Evolutionary conservation across 2,329 filamentous ascomycete species (phyloP).

Genomic region (Fusarium sp.): DNA sequence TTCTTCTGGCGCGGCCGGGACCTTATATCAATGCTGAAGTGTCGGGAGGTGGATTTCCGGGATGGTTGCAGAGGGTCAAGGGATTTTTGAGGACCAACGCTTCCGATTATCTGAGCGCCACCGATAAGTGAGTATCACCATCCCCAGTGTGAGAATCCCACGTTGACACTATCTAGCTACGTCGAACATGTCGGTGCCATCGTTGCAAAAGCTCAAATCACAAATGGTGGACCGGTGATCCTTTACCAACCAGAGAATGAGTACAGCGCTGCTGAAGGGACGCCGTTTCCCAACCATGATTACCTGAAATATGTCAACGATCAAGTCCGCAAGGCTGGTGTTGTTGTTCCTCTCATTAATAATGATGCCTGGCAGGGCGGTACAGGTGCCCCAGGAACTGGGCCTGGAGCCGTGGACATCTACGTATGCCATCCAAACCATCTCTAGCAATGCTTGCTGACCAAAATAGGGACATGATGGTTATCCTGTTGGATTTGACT

Average conservation of each 20-base stretch:
- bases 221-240: slow-evolving; percentile 84
- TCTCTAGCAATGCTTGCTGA: fast-evolving
- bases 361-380: slow-evolving; percentile 76
- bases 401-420: slow-evolving; percentile 67
- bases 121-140: slow-evolving; percentile 66
- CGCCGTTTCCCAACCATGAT: slow-evolving; percentile 71
- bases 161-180: slow-evolving; percentile 51
- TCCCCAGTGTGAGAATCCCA: fast-evolving
- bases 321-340: slow-evolving; percentile 75
- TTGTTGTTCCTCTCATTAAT: slow-evolving; percentile 80
- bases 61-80: slow-evolving; percentile 79
- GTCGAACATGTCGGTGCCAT: slow-evolving; percentile 71
- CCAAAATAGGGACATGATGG: slow-evolving; percentile 66
- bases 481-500: slow-evolving; percentile 73
- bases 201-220: slow-evolving; percentile 83
- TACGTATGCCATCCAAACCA: slow-evolving; percentile 55
- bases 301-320: slow-evolving; percentile 81
- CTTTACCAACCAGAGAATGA: slow-evolving; percentile 87
- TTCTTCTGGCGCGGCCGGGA: slow-evolving; percentile 78
- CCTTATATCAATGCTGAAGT: slow-evolving; percentile 85
- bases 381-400: slow-evolving; percentile 73
- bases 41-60: slow-evolving; percentile 82
- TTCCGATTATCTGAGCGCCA: slow-evolving; percentile 73
- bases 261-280: slow-evolving; percentile 68
- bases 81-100: slow-evolving; percentile 74